Percentiles rank a stretch among this genome's conserved stretches.
These are phyloP conservation scores for Leishmania martiniquensis DNA, from an alignment of 208 protist species.

Conservation along the genomic window DNA sequence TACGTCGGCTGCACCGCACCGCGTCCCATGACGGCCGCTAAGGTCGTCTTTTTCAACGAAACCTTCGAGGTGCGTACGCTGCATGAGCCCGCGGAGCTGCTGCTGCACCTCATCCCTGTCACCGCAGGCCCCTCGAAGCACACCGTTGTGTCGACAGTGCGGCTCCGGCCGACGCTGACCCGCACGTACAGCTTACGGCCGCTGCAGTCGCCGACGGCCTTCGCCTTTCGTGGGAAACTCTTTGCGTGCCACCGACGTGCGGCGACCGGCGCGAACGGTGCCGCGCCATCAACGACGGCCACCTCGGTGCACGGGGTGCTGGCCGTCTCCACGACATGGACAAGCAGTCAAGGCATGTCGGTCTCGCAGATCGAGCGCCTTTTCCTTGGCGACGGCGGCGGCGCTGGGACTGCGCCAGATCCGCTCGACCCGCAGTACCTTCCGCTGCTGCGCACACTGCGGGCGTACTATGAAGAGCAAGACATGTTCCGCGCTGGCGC, in stretches of 20 bases:
- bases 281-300: neutral
- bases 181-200: constrained; percentile 60
- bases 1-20: constrained; percentile 76
- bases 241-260: constrained; percentile 11
- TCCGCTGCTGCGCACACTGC: constrained; percentile 55
- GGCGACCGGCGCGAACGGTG: neutral
- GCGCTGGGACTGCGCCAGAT: constrained; percentile 35
- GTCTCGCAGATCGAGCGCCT: constrained; percentile 62
- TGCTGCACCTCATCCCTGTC: constrained; percentile 79
- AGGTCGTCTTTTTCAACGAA: constrained; percentile 77
- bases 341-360: constrained; percentile 55
- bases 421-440: constrained; percentile 72
- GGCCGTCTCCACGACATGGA: constrained; percentile 77
- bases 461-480: constrained; percentile 56
- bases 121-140: constrained; percentile 25
- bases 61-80: constrained; percentile 78
- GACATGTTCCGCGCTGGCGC: constrained; percentile 10
- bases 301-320: constrained; percentile 47
- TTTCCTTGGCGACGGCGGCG: constrained; percentile 43
- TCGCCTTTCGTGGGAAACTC: constrained; percentile 47
- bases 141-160: constrained; percentile 61
- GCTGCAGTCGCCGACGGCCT: constrained; percentile 63
- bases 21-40: constrained; percentile 52
- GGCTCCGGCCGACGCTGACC: constrained; percentile 54
- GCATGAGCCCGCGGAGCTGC: constrained; percentile 71